phyloP scores from a whole-genome alignment of 2,329 filamentous ascomycete species.

The Ophiocordyceps sinensis region DNA sequence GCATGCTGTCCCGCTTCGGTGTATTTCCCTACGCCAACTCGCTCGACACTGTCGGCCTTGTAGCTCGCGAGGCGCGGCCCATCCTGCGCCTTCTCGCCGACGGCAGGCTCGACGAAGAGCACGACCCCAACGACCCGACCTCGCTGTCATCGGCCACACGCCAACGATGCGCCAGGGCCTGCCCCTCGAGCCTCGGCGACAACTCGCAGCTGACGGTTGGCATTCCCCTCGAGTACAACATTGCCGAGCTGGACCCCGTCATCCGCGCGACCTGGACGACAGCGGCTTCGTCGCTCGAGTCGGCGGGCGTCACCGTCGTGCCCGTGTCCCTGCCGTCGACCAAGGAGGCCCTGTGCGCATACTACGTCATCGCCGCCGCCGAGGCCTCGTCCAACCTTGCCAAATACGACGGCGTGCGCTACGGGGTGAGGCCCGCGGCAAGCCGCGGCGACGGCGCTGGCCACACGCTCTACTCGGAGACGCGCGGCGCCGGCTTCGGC shows the following conservation, averaged over 20 bases:
- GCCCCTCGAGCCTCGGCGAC: conserved; percentile 9
- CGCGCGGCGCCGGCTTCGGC: conserved; percentile 63
- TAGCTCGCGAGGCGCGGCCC: conserved; percentile 40
- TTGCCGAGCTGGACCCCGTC: conserved; percentile 56
- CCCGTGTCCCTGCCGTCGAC: conserved; percentile 73
- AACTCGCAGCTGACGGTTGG: conserved; percentile 31
- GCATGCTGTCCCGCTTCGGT: conserved; percentile 70
- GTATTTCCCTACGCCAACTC: conserved; percentile 89
- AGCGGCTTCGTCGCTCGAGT: conserved; percentile 44
- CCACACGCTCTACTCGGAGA: conserved; percentile 60
- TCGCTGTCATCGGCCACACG: conserved; percentile 46
- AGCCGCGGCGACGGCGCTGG: conserved; percentile 36
- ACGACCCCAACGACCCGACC: conserved; percentile 64
- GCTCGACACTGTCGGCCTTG: conserved; percentile 73
- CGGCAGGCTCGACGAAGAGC: conserved; percentile 28
- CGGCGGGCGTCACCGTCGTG: conserved; percentile 55
- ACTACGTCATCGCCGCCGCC: conserved; percentile 89
- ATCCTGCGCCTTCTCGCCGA: conserved; percentile 40
- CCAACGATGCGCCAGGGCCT: conserved; percentile 23
- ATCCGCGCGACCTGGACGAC: conserved; percentile 58
- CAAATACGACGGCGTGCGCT: conserved; percentile 94
- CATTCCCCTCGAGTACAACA: conserved; percentile 70
- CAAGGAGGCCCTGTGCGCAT: conserved; percentile 73
- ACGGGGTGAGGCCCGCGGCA: conserved; percentile 43
- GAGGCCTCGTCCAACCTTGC: conserved; percentile 93